Base-by-base conservation (phyloP, 306 rosid genomes). In the Prunus armeniaca region DNA sequence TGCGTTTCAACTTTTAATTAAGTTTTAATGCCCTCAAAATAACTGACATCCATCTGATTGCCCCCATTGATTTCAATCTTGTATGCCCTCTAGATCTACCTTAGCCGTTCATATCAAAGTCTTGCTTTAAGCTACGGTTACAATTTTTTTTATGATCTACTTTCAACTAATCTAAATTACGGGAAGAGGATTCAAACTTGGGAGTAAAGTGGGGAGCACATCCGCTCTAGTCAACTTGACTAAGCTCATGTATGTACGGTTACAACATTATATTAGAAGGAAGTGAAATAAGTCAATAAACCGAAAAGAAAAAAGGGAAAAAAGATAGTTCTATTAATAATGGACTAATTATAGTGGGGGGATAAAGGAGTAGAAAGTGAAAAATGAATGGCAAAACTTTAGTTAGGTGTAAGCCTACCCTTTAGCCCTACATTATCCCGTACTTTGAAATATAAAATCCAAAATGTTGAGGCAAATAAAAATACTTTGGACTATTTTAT, bases 401-500 rank as follows among this genome's bases (percentile, higher is more conserved):
- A 28, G 24, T 71, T 76, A 47, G 78, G 84, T 43, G 74, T 47
- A n/a, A 73, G 77, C 45, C 43, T 61, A 18, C 24, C 63, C 68
- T 65, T 81, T 81, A 81, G 73, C 78, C 84, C 84, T 71, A 76
- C 74, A 65, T 55, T 71, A 76, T 27, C 77, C 11, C 22, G 11
- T 15, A 15, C 70, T 28, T 70, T 46, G 69, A 45, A 25, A 61
- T 52, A 75, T 73, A 24, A 24, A 69, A 24, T 49, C 14, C 50
- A 73, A 72, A 79, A 52, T 50, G 54, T 43, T 18, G 41, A 54
- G 56, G 11, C 52, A 75, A 61, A 46, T 71, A 47, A 47, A 64
- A 34, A 54, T 65, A 28, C 77, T 80, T 80, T 77, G 71, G 19
- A 6, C 46, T 80, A 51, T 43, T 62, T 75, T 62, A 80, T 45